These are phyloP conservation scores for Fragilaria crotonensis DNA, from an alignment of 108 stramenopile species.

Conservation along the genomic window DNA sequence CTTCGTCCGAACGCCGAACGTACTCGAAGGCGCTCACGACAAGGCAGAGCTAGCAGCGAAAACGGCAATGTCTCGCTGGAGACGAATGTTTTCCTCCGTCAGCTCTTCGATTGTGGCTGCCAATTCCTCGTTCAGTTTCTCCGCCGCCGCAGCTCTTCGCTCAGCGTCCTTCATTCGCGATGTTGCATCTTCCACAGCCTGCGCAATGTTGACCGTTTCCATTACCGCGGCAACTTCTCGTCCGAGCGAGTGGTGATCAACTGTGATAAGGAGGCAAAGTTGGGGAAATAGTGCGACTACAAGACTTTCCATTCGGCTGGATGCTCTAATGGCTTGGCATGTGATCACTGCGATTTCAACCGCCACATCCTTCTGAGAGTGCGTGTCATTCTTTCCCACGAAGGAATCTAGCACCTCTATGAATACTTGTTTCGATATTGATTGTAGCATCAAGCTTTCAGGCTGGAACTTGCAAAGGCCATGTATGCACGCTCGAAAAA, in stretches of 20 bases:
- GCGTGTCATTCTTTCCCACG: background rate
- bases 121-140: slow-evolving; percentile 19
- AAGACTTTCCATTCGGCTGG: slow-evolving; percentile 30
- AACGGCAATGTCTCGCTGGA: slow-evolving; percentile 40
- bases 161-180: slow-evolving; percentile 31
- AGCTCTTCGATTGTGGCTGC: slow-evolving; percentile 24
- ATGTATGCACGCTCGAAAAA: slow-evolving; percentile 51
- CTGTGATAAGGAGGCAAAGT: slow-evolving; percentile 46
- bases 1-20: no score
- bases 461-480: slow-evolving; percentile 47
- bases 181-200: slow-evolving; percentile 37
- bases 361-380: slow-evolving; percentile 4
- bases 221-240: slow-evolving; percentile 44
- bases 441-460: slow-evolving; percentile 21
- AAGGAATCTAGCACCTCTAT: slow-evolving; percentile 16
- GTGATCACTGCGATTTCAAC: slow-evolving; percentile 36
- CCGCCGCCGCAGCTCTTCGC: slow-evolving; percentile 39
- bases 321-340: slow-evolving; percentile 44
- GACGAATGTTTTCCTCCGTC: slow-evolving; percentile 44
- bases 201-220: slow-evolving; percentile 24
- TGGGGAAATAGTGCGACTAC: slow-evolving; percentile 46
- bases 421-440: slow-evolving; percentile 34
- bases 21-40: no score
- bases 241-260: slow-evolving; percentile 40
- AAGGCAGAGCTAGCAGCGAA: background rate